A percentile compares a stretch with the other conserved stretches of the same genome.
Conservation (phyloP, 2,329 filamentous ascomycete species). For the Pestalotiopsis fici region DNA sequence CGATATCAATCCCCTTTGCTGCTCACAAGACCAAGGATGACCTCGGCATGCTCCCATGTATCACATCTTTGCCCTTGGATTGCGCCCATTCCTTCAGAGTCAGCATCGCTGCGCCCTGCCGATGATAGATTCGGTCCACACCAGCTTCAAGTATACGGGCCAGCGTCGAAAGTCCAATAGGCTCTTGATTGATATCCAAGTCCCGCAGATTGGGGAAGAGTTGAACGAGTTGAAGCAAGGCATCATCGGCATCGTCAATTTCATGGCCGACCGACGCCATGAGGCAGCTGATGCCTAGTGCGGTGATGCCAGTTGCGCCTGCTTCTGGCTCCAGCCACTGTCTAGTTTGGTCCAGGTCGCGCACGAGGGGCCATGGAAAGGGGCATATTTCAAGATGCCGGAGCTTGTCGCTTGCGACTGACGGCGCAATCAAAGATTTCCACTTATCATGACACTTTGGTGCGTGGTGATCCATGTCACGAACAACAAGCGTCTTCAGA, state of each 20-base stretch:
- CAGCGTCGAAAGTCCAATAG: neutral
- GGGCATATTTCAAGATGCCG: neutral
- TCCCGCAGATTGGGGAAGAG: conserved; percentile 3
- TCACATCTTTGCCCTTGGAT: neutral
- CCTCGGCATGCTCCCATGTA: neutral
- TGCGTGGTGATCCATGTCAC: neutral
- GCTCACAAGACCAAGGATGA: no score
- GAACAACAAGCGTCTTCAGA: neutral
- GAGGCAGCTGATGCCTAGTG: neutral
- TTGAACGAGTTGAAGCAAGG: neutral
- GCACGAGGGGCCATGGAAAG: neutral
- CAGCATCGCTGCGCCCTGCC: neutral
- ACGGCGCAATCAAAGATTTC: neutral
- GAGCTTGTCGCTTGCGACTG: neutral
- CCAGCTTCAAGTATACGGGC: neutral
- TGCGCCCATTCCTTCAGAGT: neutral
- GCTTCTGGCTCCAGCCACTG: neutral
- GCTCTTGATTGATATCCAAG: neutral
- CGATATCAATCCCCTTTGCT: no score
- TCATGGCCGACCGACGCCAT: neutral
- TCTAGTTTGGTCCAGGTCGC: neutral
- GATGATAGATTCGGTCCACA: neutral
- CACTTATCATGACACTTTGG: neutral
- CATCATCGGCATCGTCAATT: neutral
- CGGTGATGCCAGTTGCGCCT: neutral